Evolutionary conservation across 2,329 filamentous ascomycete genomes (phyloP).

Genomic region (Fusarium tanahbumbuense): DNA sequence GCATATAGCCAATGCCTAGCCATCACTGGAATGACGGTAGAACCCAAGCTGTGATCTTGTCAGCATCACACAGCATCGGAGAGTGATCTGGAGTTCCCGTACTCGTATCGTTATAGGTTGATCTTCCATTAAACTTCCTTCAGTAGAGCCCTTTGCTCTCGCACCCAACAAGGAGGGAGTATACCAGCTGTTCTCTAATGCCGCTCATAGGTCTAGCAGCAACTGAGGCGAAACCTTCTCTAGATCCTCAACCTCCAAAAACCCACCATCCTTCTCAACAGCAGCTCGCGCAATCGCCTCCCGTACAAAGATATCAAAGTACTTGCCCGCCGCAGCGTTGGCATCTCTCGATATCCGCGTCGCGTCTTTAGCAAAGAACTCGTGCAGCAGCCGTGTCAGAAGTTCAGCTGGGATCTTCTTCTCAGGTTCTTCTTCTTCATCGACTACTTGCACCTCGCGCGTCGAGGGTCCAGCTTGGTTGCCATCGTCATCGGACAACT

Average conservation of each 20-base stretch:
- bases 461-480: conserved; percentile 21
- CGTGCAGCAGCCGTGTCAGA: conserved; percentile 79
- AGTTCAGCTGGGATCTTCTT: conserved; percentile 77
- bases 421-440: conserved; percentile 50
- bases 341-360: conserved; percentile 83
- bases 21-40: background rate
- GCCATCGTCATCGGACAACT: conserved; percentile 50
- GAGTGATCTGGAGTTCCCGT: background rate
- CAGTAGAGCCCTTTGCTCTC: background rate
- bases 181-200: background rate
- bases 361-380: conserved; percentile 78
- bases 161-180: background rate
- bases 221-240: conserved; percentile 89
- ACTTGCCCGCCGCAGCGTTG: conserved; percentile 80
- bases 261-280: conserved; percentile 75
- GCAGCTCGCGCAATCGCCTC: conserved; percentile 87
- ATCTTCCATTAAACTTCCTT: background rate
- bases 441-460: conserved; percentile 40
- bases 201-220: conserved; percentile 79
- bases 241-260: conserved; percentile 88
- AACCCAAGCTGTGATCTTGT: background rate
- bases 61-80: background rate
- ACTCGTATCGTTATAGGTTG: background rate
- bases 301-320: conserved; percentile 90
- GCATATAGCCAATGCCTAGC: background rate